Base-by-base conservation (phyloP, 805 yeast genomes). In the Ogataea paradorogensis region DNA sequence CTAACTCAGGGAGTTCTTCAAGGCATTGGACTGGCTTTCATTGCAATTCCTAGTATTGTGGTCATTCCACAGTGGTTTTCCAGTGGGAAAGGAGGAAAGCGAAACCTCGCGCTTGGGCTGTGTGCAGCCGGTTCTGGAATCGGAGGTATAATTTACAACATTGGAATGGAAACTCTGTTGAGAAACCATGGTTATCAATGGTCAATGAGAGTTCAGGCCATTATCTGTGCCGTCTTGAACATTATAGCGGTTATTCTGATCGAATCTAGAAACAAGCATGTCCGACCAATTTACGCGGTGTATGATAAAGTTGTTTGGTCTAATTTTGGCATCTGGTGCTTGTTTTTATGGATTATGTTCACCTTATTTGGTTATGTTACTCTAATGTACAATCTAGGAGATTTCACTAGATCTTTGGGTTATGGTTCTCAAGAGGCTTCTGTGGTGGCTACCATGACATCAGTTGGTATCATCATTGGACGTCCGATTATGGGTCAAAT, bases 61-160 rank as follows among this genome's bases (percentile, higher is more conserved):
- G 59, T 82, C 10, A 52, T 84, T 18, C 88, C 89, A 0, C 85
- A 78, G 39, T 84, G 85, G 83, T 84, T 84, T 56, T 47, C 59
- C 3, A 37, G 47, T 22, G 57, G 57, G 4, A 37, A 38, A 15
- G 60, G 72, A 30, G 80, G 75, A 47, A 79, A 65, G 43, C 67
- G 90, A 48, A 80, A 80, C 22, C 53, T 71, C n/a, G 78, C 78
- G 1, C 51, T 65, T 34, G 76, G 78, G 2, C 14, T 76, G 3
- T 63, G 70, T 3, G 65, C 75, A 1, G 66, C 76, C 7, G 82
- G 80, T 0, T 68, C 76, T 5, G 81, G 80, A 9, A 52, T 65
- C 15, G 80, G 80, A 14, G 82, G 82, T 13, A 59, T 76, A 5
- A 47, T 71, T 11, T 75, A 67, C 52, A 70, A 69, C 42, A 57